Evolutionary conservation across 306 rosid genomes (phyloP), one percentile per base, ranked within the genome.

Genomic region (Oxytropis ochrocephala): DNA sequence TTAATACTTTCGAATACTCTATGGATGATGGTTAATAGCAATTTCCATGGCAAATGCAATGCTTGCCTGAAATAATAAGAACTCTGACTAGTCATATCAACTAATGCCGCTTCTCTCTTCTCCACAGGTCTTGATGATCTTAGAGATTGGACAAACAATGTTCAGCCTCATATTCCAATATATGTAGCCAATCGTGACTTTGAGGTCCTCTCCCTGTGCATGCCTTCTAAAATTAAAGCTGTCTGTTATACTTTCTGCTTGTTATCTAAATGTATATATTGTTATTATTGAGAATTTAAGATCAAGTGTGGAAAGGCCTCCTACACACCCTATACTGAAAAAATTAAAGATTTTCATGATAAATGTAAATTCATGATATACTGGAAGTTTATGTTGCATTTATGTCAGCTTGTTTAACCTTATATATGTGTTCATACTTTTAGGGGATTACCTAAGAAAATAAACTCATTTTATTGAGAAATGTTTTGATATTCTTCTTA

Each of bases 111-210:
- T 72, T 46, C 29, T 78, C 13, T 76, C 52, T 66, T 51, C 12
- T 57, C 43, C 6, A 41, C 75, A 90, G 97, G 98, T 78, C 91
- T 94, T 38, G 97, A 94, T 33, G 97, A 90, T 83, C 98, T 94
- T 64, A 91, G 96, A 57, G 97, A 94, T 62, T 94, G 97, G 98
- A 94, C 98, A 64, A 94, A 90, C 86, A 94, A 94, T 78, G 97
- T 94, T 78, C 98, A 94, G 81, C 84, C 92, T 21, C 5, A 51
- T 50, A 80, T 94, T 87, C 98, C 97, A 44, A 90, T 94, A 58
- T 88, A 88, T 75, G 97, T 88, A 59, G 83, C 97, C 55, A 77
- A 78, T 49, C 96, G 97, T 29, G 98, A 94, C 83, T 87, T 88
- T 70, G 97, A 88, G 98, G 98, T 94, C 49, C 72, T 47, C 59